Evolutionary conservation across 345 rosid species (phyloP).

Genomic region (Clausena lansium): DNA sequence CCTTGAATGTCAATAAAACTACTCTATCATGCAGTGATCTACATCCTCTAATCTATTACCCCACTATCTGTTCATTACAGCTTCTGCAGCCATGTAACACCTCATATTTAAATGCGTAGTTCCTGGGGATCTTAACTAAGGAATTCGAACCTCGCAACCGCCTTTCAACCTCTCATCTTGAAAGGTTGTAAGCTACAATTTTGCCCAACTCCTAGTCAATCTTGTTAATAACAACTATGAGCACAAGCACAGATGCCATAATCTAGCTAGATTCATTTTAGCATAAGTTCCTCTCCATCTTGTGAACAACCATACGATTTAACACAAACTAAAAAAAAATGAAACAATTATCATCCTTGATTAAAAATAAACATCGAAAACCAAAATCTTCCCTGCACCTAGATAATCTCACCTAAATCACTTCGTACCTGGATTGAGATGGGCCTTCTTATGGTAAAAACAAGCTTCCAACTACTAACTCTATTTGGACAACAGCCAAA

Average conservation of each 20-base stretch:
- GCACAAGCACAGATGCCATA: neutral
- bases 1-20: neutral
- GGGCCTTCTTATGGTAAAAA: neutral
- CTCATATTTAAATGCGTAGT: neutral
- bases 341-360: neutral
- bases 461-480: neutral
- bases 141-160: neutral
- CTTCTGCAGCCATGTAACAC: neutral
- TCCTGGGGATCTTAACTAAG: neutral
- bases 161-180: neutral
- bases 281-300: neutral
- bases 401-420: neutral
- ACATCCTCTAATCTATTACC: neutral
- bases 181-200: neutral
- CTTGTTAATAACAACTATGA: neutral
- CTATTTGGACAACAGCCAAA: neutral
- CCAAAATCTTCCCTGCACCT: neutral
- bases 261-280: neutral
- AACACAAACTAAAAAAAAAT: neutral
- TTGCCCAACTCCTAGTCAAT: neutral
- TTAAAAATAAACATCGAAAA: neutral
- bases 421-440: neutral
- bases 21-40: neutral
- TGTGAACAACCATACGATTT: neutral
- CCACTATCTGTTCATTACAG: neutral